phyloP scores from a whole-genome alignment of 345 rosid genomes.

The Durio zibethinus region DNA sequence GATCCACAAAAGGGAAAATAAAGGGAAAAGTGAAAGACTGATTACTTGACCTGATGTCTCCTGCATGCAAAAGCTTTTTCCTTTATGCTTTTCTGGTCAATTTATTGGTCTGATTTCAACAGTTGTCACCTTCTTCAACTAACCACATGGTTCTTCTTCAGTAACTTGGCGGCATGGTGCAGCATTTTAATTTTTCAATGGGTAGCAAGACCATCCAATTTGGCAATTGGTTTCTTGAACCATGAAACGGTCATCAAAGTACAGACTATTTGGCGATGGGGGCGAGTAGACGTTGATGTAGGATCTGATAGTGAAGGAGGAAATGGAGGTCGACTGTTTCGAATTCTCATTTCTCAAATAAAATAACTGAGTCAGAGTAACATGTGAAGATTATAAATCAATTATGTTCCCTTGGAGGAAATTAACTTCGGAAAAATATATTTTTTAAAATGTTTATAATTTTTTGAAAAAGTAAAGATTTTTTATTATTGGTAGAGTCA shows the following conservation, averaged over 20 bases:
- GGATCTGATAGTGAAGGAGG: conserved; percentile 14
- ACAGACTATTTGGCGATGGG: neutral
- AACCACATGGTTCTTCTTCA: neutral
- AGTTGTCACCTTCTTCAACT: neutral
- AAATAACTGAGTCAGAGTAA: conserved; percentile 5
- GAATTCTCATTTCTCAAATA: conserved; percentile 24
- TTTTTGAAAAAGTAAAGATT: too few species aligned
- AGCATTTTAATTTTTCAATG: conserved; percentile 11
- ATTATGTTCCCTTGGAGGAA: too few species aligned
- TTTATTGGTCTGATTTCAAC: neutral
- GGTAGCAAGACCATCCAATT: conserved; percentile 25
- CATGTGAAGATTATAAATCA: neutral
- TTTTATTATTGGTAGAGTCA: too few species aligned
- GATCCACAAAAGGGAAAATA: conserved; percentile 6
- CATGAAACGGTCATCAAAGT: conserved; percentile 21
- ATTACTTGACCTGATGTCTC: conserved; percentile 17
- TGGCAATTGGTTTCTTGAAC: conserved; percentile 26
- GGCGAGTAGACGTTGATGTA: neutral
- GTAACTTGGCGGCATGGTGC: neutral
- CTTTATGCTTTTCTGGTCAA: conserved; percentile 1
- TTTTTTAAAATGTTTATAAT: too few species aligned
- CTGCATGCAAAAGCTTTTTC: conserved; percentile 1
- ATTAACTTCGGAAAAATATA: too few species aligned
- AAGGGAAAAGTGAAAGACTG: neutral
- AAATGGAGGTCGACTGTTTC: conserved; percentile 25